Evolutionary conservation across 371 early-diverging fungal species (phyloP).

Genomic region (Thermomucor indicae-seudaticae): DNA sequence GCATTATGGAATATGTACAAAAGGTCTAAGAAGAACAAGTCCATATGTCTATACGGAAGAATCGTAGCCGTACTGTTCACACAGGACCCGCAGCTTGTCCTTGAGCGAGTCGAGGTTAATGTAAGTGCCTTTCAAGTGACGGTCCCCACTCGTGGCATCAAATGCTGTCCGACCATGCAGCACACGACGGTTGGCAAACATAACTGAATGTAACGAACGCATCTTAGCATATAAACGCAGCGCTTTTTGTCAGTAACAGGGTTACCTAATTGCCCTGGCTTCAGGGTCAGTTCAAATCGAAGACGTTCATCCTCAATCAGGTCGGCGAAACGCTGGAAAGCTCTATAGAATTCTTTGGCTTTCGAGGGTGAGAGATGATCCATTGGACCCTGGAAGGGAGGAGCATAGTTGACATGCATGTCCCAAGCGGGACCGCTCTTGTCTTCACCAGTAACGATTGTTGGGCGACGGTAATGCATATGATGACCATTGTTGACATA

Average conservation of each 20-base stretch:
- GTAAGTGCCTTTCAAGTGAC: slow-evolving; percentile 83
- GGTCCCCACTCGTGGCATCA: slow-evolving; percentile 66
- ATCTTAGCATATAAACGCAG: neutral
- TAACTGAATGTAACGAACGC: no score
- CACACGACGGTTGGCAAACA: slow-evolving; percentile 84
- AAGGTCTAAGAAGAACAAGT: neutral
- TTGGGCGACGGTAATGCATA: slow-evolving; percentile 68
- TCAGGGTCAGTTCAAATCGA: slow-evolving; percentile 61
- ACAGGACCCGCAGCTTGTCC: slow-evolving; percentile 53
- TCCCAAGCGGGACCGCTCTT: slow-evolving; percentile 39
- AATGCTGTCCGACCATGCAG: slow-evolving; percentile 81
- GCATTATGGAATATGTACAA: neutral
- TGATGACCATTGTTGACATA: slow-evolving; percentile 80
- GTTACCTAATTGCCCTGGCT: slow-evolving; percentile 62
- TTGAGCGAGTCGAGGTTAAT: slow-evolving; percentile 76
- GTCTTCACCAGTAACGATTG: slow-evolving; percentile 52
- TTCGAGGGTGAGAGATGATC: slow-evolving; percentile 44
- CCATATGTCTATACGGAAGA: slow-evolving; percentile 7
- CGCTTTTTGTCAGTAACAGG: neutral
- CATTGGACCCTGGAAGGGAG: slow-evolving; percentile 88
- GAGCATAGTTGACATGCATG: slow-evolving; percentile 75
- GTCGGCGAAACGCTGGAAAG: slow-evolving; percentile 64
- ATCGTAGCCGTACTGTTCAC: slow-evolving; percentile 22
- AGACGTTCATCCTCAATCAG: slow-evolving; percentile 56
- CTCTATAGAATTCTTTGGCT: slow-evolving; percentile 63